phyloP scores from a whole-genome alignment of 176 grass and related monocot genomes.

The Zea mays region Zm-B73-REFERENCE-NAM-5.0 NC_050097.1:5578001-5578500 shows the following conservation, averaged over 20 bases:
- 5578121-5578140: conserved; percentile 40
- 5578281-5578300: conserved; percentile 74
- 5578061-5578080: conserved; percentile 39
- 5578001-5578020: conserved; percentile 47
- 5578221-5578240: conserved; percentile 48
- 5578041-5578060: conserved; percentile 35
- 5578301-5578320: conserved; percentile 87
- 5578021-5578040: conserved; percentile 30
- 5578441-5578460: conserved; percentile 73
- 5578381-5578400: conserved; percentile 80
- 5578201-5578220: conserved; percentile 39
- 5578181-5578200: conserved; percentile 39
- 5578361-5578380: conserved; percentile 92
- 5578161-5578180: conserved; percentile 57
- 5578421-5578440: conserved; percentile 76
- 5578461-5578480: conserved; percentile 51
- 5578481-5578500: conserved; percentile 82
- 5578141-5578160: conserved; percentile 44
- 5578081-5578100: conserved; percentile 45
- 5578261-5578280: conserved; percentile 78
- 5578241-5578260: conserved; percentile 71
- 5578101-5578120: conserved; percentile 49
- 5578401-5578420: conserved; percentile 81
- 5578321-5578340: conserved; percentile 64
- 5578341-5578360: conserved; percentile 94